Conservation (phyloP, 1,139 yeast species). For the Taphrina deformans region DNA sequence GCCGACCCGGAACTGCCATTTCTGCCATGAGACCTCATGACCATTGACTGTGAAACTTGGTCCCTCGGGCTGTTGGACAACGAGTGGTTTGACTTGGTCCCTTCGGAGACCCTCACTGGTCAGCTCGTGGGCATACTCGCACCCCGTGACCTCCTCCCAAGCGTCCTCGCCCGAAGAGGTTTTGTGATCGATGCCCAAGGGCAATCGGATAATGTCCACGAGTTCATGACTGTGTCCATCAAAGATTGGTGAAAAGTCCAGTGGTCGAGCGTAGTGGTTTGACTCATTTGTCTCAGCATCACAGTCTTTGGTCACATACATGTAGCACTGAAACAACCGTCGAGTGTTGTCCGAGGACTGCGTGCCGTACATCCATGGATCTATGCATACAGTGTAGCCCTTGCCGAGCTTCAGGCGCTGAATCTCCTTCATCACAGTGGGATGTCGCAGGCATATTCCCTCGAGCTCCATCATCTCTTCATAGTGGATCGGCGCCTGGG, state of each 20-base stretch:
- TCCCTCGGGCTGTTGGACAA: conserved; percentile 76
- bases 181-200: conserved; percentile 66
- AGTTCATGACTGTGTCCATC: conserved; percentile 66
- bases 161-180: conserved; percentile 55
- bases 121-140: conserved; percentile 43
- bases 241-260: conserved; percentile 79
- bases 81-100: conserved; percentile 61
- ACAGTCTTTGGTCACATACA: conserved; percentile 71
- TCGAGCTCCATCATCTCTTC: conserved; percentile 66
- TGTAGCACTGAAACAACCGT: conserved; percentile 75
- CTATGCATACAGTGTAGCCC: conserved; percentile 73
- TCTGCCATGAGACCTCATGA: conserved; percentile 71
- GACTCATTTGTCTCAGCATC: conserved; percentile 61
- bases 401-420: conserved; percentile 58
- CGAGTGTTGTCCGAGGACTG: conserved; percentile 79
- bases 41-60: conserved; percentile 73
- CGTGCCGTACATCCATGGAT: conserved; percentile 82
- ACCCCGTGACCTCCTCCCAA: conserved; percentile 46
- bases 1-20: conserved; percentile 73
- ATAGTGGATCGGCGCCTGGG: conserved; percentile 62
- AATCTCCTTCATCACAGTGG: conserved; percentile 67
- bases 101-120: conserved; percentile 49
- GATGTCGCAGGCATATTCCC: conserved; percentile 63
- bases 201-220: conserved; percentile 70
- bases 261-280: conserved; percentile 78